Conservation (phyloP, 1,284 basidiomycete species). For the Heliocybe sulcata region DNA sequence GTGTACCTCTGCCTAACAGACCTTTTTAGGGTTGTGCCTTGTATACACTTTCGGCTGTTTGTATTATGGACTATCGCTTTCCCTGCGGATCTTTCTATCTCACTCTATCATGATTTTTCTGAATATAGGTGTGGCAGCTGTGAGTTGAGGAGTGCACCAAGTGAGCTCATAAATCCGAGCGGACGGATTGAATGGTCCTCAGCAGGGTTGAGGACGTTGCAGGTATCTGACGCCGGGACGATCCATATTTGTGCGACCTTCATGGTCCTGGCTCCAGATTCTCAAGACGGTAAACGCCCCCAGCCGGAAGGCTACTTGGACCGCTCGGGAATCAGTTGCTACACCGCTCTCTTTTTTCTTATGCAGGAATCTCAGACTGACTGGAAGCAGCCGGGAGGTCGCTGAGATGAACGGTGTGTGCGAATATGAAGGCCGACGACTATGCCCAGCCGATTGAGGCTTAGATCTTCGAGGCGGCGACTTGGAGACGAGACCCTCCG, state of each 20-base stretch:
- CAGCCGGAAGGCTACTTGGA: constrained; percentile 39
- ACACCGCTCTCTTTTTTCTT: constrained; percentile 23
- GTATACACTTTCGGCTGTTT: no score
- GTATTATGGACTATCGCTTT: no score
- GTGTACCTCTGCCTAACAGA: no score
- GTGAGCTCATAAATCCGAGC: no score
- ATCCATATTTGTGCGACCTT: no score
- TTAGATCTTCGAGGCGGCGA: constrained; percentile 32
- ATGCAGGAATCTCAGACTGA: background rate
- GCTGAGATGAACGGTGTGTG: constrained; percentile 57
- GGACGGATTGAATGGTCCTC: constrained; percentile 70
- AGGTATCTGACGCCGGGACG: constrained; percentile 65
- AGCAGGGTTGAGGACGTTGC: constrained; percentile 76
- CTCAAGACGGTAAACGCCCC: constrained; percentile 38
- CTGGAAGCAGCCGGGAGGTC: constrained; percentile 44
- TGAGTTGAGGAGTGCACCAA: no score
- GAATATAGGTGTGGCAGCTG: no score
- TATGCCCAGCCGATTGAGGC: constrained; percentile 57
- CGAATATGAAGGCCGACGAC: constrained; percentile 38
- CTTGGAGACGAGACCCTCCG: constrained; percentile 51
- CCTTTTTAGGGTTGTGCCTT: no score
- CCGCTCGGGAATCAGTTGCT: constrained; percentile 47
- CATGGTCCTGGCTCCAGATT: no score
- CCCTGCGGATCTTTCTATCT: no score
- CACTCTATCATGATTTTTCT: no score